Evolutionary conservation across 164 flowering plant genomes (phyloP).

Genomic region (Sedum album): DNA sequence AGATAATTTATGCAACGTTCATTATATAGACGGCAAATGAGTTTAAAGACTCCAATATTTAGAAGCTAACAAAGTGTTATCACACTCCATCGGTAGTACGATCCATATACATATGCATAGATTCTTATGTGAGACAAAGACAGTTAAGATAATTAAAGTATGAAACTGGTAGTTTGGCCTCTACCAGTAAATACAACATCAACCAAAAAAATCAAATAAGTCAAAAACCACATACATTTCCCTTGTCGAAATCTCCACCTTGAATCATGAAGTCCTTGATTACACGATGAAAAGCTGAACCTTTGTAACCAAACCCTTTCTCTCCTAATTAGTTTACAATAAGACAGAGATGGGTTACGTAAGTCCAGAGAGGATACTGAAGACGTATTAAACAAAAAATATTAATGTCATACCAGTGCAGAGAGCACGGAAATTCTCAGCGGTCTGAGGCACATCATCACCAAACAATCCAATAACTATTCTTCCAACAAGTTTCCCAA

Average conservation of each 20-base stretch:
- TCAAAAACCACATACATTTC: conserved; percentile 36
- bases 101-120: background rate
- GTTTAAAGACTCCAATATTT: background rate
- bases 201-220: background rate
- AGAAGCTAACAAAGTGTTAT: background rate
- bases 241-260: conserved; percentile 83
- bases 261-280: conserved; percentile 98
- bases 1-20: background rate
- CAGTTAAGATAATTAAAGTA: background rate
- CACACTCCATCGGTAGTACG: background rate
- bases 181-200: background rate
- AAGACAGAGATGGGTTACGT: conserved; percentile 6
- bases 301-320: conserved; percentile 91
- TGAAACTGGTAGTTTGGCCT: background rate
- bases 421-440: conserved; percentile 88
- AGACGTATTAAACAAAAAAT: background rate
- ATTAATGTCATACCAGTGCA: conserved; percentile 64
- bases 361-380: background rate
- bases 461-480: conserved; percentile 90
- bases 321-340: conserved; percentile 45
- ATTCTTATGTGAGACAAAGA: background rate
- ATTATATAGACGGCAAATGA: background rate
- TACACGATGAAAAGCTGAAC: conserved; percentile 83
- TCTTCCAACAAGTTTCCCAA: conserved; percentile 69
- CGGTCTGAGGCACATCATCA: conserved; percentile 94